Percentiles rank a stretch among this genome's conserved stretches.
Evolutionary conservation across 805 yeast species (phyloP).

Genomic region (Helenozyma rhizophorensis): DNA sequence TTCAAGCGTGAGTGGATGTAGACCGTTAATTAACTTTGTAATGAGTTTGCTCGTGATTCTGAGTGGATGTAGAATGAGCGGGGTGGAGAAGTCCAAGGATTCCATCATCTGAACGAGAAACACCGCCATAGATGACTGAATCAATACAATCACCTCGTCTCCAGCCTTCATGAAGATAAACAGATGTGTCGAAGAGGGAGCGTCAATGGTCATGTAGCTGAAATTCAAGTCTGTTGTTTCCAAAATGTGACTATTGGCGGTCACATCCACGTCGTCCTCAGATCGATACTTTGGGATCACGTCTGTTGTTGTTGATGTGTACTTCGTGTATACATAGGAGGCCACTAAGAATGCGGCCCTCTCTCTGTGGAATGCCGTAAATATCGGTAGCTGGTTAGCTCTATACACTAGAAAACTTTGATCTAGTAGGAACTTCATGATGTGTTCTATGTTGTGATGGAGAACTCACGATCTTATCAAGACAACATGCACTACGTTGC

Average conservation of each 20-base stretch:
- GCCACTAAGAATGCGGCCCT: constrained; percentile 7
- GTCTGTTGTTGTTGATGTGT: constrained; percentile 7
- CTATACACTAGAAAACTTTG: constrained; percentile 5
- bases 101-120: constrained; percentile 11
- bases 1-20: not conserved
- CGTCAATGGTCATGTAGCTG: too few species aligned
- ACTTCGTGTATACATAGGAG: constrained; percentile 7
- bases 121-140: constrained; percentile 4
- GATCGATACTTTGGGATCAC: constrained; percentile 7
- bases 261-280: constrained; percentile 7
- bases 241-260: not conserved
- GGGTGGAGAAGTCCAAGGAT: constrained; percentile 6
- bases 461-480: too few species aligned
- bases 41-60: constrained; percentile 2
- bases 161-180: constrained; percentile 6
- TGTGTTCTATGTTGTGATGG: not conserved
- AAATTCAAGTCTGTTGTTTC: not conserved
- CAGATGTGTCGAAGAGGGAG: constrained; percentile 1
- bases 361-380: constrained; percentile 3
- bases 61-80: constrained; percentile 5
- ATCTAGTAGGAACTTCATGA: constrained; percentile 10
- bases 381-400: constrained; percentile 5
- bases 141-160: constrained; percentile 1
- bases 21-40: constrained; percentile 1
- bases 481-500: too few species aligned